Evolutionary conservation across 1,284 basidiomycete species (phyloP).

Genomic region (Cryptococcus floricola): DNA sequence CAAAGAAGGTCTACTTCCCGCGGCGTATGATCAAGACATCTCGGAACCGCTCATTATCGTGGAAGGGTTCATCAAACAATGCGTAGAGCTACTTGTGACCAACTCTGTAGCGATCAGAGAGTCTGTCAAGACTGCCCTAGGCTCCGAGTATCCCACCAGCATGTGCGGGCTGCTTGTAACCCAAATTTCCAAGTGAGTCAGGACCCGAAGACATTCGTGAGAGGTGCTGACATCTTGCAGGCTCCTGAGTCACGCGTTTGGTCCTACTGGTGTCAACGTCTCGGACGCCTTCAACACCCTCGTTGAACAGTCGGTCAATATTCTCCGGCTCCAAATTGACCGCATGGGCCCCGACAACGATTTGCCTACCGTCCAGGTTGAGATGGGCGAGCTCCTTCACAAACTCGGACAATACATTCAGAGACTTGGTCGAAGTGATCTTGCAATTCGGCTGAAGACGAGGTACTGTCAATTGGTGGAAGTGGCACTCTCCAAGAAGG

Average conservation of each 20-base stretch:
- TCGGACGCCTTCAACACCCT: conserved; percentile 62
- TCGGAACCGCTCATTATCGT: conserved; percentile 58
- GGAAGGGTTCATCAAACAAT: conserved; percentile 62
- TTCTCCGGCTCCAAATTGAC: conserved; percentile 72
- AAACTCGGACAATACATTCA: conserved; percentile 65
- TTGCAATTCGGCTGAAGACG: conserved; percentile 62
- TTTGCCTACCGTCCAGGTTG: conserved; percentile 61
- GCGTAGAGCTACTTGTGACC: conserved; percentile 65
- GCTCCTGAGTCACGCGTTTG: conserved; percentile 31
- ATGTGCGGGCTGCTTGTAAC: conserved; percentile 64
- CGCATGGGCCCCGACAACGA: conserved; percentile 61
- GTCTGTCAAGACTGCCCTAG: conserved; percentile 71
- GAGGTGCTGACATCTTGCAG: conserved; percentile 14
- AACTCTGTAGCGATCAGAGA: conserved; percentile 66
- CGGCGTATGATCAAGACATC: conserved; percentile 62
- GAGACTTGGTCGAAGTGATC: conserved; percentile 56
- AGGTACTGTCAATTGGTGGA: conserved; percentile 74
- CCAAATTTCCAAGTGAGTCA: conserved; percentile 66
- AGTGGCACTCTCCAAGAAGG: conserved; percentile 60
- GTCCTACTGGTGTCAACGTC: conserved; percentile 50
- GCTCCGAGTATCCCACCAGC: conserved; percentile 67
- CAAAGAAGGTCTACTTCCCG: conserved; percentile 57
- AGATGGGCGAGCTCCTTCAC: conserved; percentile 64
- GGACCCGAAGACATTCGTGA: neutral
- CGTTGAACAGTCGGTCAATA: conserved; percentile 67